phyloP scores from a whole-genome alignment of 2,329 filamentous ascomycete genomes.

The Fusarium proliferatum region DNA sequence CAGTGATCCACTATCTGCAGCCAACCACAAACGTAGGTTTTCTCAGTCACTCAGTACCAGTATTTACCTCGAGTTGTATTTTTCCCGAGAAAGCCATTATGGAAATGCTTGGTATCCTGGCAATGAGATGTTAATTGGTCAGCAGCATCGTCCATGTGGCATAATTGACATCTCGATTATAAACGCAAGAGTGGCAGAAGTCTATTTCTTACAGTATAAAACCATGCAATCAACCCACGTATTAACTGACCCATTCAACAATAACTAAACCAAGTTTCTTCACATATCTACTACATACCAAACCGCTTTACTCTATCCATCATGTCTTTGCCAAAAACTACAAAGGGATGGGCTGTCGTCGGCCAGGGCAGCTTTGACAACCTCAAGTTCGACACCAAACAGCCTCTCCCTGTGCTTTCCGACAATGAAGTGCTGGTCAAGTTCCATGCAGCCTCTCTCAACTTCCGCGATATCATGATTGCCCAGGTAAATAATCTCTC shows the following conservation, averaged over 20 bases:
- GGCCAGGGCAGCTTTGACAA: background rate
- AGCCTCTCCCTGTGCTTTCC: background rate
- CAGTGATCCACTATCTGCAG: background rate
- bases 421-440: background rate
- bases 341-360: background rate
- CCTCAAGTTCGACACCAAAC: background rate
- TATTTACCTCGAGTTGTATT: no score
- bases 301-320: rapidly evolving
- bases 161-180: background rate
- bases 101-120: no score
- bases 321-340: background rate
- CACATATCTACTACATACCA: background rate
- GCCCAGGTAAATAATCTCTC: rapidly evolving
- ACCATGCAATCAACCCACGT: background rate
- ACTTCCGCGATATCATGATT: background rate
- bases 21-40: background rate
- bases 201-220: background rate
- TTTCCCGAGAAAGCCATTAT: no score
- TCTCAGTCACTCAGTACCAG: background rate
- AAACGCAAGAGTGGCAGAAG: background rate
- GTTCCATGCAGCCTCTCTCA: background rate
- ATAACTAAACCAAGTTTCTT: background rate
- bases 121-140: no score
- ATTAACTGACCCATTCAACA: background rate
- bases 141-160: background rate